Conservation (phyloP, 1,284 basidiomycete genomes). For the Sphaerobolus stellatus region DNA sequence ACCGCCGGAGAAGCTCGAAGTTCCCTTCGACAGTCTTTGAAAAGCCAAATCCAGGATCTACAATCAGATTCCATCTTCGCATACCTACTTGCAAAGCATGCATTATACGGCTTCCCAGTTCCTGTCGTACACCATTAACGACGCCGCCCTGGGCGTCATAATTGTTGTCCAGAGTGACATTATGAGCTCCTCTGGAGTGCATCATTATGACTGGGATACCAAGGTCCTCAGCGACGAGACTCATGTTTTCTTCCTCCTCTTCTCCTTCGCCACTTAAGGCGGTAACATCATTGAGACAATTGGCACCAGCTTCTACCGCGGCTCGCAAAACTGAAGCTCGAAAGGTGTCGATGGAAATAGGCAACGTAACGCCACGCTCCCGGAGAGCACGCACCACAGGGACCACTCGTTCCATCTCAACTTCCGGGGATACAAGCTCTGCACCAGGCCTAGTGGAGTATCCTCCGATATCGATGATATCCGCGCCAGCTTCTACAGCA, state of each 20-base stretch:
- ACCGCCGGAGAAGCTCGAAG: constrained; percentile 62
- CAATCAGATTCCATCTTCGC: constrained; percentile 85
- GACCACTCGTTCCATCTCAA: constrained; percentile 76
- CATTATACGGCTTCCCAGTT: constrained; percentile 73
- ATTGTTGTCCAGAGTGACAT: constrained; percentile 71
- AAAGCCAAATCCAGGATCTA: constrained; percentile 95
- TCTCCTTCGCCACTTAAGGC: constrained; percentile 72
- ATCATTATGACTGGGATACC: constrained; percentile 81
- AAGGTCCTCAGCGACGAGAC: constrained; percentile 59
- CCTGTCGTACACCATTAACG: constrained; percentile 67
- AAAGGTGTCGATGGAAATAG: constrained; percentile 93
- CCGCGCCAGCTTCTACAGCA: constrained; percentile 54
- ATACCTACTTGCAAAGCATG: constrained; percentile 75
- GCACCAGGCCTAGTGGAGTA: constrained; percentile 89
- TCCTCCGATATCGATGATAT: constrained; percentile 91
- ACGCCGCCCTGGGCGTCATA: constrained; percentile 50
- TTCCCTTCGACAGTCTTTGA: constrained; percentile 86
- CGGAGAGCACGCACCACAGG: constrained; percentile 62
- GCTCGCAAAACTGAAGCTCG: constrained; percentile 78
- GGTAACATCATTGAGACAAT: constrained; percentile 93
- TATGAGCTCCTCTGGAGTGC: constrained; percentile 80
- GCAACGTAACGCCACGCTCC: constrained; percentile 33
- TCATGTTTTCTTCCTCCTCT: constrained; percentile 54
- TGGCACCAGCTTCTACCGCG: constrained; percentile 82
- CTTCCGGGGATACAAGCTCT: constrained; percentile 61